Evolutionary conservation across 768 basidiomycete species (phyloP), one percentile per base, ranked within the genome.

Genomic region (Harrya chromipes): DNA sequence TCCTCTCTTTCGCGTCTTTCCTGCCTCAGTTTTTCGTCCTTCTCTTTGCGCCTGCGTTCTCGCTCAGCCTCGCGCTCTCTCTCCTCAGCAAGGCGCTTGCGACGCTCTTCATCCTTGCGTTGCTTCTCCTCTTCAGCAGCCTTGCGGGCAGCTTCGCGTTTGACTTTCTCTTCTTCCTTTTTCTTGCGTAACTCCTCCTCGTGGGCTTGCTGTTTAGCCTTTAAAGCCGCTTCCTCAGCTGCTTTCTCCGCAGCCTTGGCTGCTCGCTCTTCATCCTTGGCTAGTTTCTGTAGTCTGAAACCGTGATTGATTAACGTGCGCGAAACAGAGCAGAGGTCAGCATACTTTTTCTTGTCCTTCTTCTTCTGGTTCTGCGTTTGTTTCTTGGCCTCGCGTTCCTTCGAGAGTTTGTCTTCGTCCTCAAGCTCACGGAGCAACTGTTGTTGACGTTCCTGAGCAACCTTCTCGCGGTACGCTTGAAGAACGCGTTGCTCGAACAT

Each of bases 401-500:
- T 86, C 42, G 83, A 78, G 26, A 81, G 70, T 69, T 90, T 90
- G 63, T 95, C 90, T 72, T 98, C 97, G 59, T 94, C 94, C 68
- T 97, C 95, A 13, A 99, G 81, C 65, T 98, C 97, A 26, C 90
- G 84, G 49, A 99, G 76, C 19, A 99, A 78, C 59, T 97, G 94
- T 53, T 88, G 73, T 68, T 97, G 94, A 57, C 93, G 83, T 70
- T 95, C 94, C 65, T 95, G 92, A 12, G 97, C 95, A 16, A 98
- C 91, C 69, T 90, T 87, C 72, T 98, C 95, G 33, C 95, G 87
- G 64, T 95, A 98, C 13, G 95, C 93, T 62, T 93, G 88, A 47
- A 97, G 82, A 34, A 98, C 97, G 20, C 97, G 85, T 70, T 97
- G 95, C 72, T 99, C 97, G 68, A 99, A 98, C 94, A 98, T 97